Conservation (phyloP, 257 asterid genomes). For the Fraxinus quadrangulata region DNA sequence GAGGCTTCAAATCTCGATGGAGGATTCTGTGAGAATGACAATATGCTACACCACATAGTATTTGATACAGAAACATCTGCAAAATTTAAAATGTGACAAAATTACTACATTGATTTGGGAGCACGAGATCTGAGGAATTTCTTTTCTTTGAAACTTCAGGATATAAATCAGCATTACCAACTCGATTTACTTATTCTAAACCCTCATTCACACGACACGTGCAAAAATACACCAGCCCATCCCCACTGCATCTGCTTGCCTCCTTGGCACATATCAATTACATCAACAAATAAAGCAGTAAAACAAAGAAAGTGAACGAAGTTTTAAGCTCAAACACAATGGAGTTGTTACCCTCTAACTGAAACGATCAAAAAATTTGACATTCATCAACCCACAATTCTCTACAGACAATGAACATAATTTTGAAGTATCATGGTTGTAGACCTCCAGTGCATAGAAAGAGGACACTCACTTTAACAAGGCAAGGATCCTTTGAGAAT, state of each 20-base stretch:
- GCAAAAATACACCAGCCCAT: neutral
- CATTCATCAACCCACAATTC: slow-evolving; percentile 8
- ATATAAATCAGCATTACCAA: neutral
- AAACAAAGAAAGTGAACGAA: neutral
- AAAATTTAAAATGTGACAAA: slow-evolving; percentile 16
- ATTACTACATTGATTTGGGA: slow-evolving; percentile 28
- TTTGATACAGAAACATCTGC: slow-evolving; percentile 83
- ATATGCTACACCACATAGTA: slow-evolving; percentile 87
- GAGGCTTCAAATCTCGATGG: slow-evolving; percentile 94
- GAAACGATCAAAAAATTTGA: slow-evolving; percentile 1
- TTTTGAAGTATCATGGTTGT: slow-evolving; percentile 3
- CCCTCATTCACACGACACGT: neutral
- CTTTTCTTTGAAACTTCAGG: neutral
- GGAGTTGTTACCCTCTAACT: neutral
- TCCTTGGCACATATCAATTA: neutral
- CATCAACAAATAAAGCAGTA: neutral
- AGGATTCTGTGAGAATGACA: slow-evolving; percentile 94
- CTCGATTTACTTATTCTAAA: neutral
- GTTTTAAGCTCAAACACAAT: neutral
- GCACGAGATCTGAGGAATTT: slow-evolving; percentile 5
- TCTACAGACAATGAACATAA: slow-evolving; percentile 10
- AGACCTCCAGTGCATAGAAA: slow-evolving; percentile 24
- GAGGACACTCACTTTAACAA: slow-evolving; percentile 66
- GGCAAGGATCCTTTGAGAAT: slow-evolving; percentile 75
- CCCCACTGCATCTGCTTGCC: neutral